Base-by-base conservation (phyloP, 345 rosid genomes). In the Citropsis articulata region DNA sequence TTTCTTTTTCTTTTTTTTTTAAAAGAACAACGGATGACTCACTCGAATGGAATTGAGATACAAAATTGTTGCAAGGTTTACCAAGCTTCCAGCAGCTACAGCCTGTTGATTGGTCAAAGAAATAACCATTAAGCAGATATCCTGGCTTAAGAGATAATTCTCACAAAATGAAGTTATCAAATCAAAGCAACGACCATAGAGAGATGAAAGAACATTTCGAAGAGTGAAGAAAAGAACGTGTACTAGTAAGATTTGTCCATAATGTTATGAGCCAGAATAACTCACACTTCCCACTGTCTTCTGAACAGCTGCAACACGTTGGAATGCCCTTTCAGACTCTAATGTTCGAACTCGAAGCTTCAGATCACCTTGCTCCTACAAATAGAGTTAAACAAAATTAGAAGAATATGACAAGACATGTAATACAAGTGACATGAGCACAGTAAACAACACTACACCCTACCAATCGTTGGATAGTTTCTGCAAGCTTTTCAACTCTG, bases 351-450 rank as follows among this genome's bases (percentile, higher is more conserved):
- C 99, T 65, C 99, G 88, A 75, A 95, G 97, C 90, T 95, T 95
- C 83, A 95, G 78, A 87, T 95, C 99, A 75, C 98, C 99, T 93
- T 95, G 98, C 86, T 95, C 99, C 99, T 95, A 86, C 62, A 84
- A 66, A 75, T 63, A 67, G 53, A 72, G 30, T 55, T 53, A 53
- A 64, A 68, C 31, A 56, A 48, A 61, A 62, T 33, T 33, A 21
- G 28, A 33, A 30, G 55, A 65, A n/a, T 18, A 16, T 55, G 21
- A 38, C 45, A 57, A 50, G 30, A 68, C 42, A 48, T 42, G 31
- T 21, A 50, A 74, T 40, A 71, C 63, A 56, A 24, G 57, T 21
- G 25, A 22, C 69, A 42, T 72, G 9, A 65, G 5, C 30, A n/a
- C 33, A 4, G 27, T 30, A 53, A 70, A 65, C 53, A 83, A 25